Percentiles rank a stretch among this genome's conserved stretches.
Conservation (phyloP, 1,284 basidiomycete genomes). For the Tylopilus orsonianus region DNA sequence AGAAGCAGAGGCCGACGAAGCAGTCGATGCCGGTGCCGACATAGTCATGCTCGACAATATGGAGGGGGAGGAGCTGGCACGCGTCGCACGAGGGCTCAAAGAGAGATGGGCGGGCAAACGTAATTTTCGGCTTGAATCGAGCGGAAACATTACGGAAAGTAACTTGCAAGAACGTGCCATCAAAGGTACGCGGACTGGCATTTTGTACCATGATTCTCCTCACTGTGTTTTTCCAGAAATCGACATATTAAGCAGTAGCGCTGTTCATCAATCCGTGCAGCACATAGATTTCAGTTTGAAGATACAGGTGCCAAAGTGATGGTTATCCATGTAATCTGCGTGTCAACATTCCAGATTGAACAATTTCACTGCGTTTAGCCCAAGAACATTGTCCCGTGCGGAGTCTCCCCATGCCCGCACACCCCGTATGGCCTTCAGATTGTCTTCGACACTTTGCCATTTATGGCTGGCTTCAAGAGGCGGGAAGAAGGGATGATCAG, state of each 20-base stretch:
- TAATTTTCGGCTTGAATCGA: slow-evolving; percentile 88
- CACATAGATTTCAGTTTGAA: slow-evolving; percentile 95
- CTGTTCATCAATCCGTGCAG: slow-evolving; percentile 87
- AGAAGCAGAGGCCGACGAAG: slow-evolving; percentile 91
- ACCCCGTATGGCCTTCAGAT: slow-evolving; percentile 73
- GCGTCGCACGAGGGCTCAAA: slow-evolving; percentile 69
- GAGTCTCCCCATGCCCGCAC: slow-evolving; percentile 51
- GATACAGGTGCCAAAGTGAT: slow-evolving; percentile 66
- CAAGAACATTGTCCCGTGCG: slow-evolving; percentile 60
- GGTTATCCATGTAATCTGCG: slow-evolving; percentile 10
- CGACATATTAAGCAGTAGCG: slow-evolving; percentile 91
- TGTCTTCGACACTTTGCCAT: slow-evolving; percentile 83
- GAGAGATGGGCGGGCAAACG: slow-evolving; percentile 76
- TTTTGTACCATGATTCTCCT: slow-evolving; percentile 1
- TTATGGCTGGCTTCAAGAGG: slow-evolving; percentile 67
- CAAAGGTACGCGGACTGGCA: slow-evolving; percentile 51
- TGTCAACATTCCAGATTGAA: slow-evolving; percentile 47
- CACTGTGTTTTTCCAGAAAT: slow-evolving; percentile 63
- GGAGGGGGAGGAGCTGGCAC: slow-evolving; percentile 70
- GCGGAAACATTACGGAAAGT: slow-evolving; percentile 87
- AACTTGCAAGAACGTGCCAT: slow-evolving; percentile 77
- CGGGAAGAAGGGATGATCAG: slow-evolving; percentile 90
- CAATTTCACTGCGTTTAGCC: slow-evolving; percentile 67
- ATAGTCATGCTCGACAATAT: slow-evolving; percentile 99
- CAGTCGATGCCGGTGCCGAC: slow-evolving; percentile 94